These are phyloP conservation scores for Kokia cookei DNA, from an alignment of 441 rosid species.

Conservation along the genomic window DNA sequence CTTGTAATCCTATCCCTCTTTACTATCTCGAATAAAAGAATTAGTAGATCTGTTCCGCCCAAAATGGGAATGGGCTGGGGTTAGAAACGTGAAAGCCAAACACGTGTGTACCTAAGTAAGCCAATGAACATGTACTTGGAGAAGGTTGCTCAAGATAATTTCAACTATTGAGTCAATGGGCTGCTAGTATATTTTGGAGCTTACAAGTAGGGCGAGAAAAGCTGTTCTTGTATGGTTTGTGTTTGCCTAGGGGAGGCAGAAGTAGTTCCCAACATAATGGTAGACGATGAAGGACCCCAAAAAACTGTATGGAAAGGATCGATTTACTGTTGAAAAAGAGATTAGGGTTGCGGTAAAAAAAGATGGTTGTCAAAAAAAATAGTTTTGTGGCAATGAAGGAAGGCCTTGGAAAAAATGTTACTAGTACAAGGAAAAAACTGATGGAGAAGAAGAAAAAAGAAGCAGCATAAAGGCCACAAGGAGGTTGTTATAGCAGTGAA, in stretches of 20 bases:
- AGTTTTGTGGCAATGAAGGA: background rate
- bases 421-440: too few species aligned
- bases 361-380: background rate
- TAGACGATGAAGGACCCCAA: background rate
- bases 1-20: background rate
- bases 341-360: background rate
- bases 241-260: too few species aligned
- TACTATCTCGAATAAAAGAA: background rate
- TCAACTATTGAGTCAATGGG: too few species aligned
- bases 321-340: background rate
- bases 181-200: too few species aligned
- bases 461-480: too few species aligned
- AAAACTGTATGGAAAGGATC: background rate
- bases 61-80: background rate
- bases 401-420: background rate
- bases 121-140: too few species aligned
- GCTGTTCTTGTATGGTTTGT: too few species aligned
- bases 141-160: too few species aligned
- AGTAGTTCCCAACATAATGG: background rate
- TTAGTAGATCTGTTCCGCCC: background rate
- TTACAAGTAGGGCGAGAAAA: too few species aligned
- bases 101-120: too few species aligned
- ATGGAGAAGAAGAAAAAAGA: too few species aligned
- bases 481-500: background rate
- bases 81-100: too few species aligned